Conservation (phyloP, 1,139 yeast species). For the Magnusiomyces ingens region DNA sequence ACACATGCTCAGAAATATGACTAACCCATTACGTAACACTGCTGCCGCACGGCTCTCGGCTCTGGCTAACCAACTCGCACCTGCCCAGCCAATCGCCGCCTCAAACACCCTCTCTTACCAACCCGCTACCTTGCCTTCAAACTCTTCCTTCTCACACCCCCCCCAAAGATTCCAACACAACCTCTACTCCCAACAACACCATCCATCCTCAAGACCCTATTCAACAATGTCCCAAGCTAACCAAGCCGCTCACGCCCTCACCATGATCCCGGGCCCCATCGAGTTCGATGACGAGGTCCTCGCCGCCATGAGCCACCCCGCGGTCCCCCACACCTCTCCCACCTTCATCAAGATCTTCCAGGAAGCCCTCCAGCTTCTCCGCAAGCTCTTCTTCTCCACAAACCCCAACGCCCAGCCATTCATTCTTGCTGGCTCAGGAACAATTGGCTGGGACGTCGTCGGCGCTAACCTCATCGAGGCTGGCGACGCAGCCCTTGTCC, state of each 20-base stretch:
- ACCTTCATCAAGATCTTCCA: slow-evolving; percentile 74
- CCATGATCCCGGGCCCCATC: slow-evolving; percentile 91
- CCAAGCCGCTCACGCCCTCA: slow-evolving; percentile 40
- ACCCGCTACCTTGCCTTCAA: neutral
- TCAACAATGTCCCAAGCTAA: slow-evolving; percentile 11
- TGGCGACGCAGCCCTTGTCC: slow-evolving; percentile 63
- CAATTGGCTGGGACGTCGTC: slow-evolving; percentile 90
- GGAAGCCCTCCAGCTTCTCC: slow-evolving; percentile 55
- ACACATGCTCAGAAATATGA: neutral
- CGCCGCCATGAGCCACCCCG: slow-evolving; percentile 75
- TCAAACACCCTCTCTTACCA: neutral
- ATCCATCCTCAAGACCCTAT: neutral
- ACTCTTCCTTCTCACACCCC: neutral
- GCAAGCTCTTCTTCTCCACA: slow-evolving; percentile 67
- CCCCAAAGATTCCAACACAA: neutral
- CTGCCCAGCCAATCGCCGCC: no score
- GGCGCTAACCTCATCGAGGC: slow-evolving; percentile 64
- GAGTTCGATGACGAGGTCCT: slow-evolving; percentile 79
- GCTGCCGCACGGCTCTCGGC: neutral
- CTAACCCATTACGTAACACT: neutral
- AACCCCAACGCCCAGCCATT: slow-evolving; percentile 65
- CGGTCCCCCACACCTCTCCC: slow-evolving; percentile 88
- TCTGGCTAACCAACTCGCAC: neutral
- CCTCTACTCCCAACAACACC: neutral
- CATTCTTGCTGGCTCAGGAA: slow-evolving; percentile 85